Conservation (phyloP, 306 rosid genomes). For the Pyrus pyrifolia region DNA sequence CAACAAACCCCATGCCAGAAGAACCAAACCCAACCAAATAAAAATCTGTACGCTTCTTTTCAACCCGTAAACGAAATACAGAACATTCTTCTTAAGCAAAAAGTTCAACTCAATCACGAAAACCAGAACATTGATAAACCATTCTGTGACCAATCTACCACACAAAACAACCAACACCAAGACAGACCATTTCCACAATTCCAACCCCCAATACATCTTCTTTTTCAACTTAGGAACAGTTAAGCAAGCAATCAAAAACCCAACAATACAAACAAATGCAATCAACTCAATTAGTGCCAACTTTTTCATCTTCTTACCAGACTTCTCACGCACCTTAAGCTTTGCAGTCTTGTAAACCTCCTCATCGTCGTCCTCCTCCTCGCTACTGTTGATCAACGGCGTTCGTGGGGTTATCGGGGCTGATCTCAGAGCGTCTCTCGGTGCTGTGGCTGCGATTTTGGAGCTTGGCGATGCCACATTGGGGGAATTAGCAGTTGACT, state of each 20-base stretch:
- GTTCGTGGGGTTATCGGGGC: slow-evolving; percentile 41
- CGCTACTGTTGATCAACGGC: slow-evolving; percentile 38
- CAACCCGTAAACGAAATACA: slow-evolving; percentile 76
- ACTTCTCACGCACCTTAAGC: slow-evolving; percentile 36
- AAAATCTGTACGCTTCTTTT: slow-evolving; percentile 63
- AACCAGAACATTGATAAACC: slow-evolving; percentile 57
- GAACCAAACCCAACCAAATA: slow-evolving; percentile 64
- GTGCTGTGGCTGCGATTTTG: slow-evolving; percentile 10
- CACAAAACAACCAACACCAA: slow-evolving; percentile 51
- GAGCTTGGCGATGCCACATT: slow-evolving; percentile 29
- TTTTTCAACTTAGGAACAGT: slow-evolving; percentile 20
- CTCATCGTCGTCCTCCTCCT: slow-evolving; percentile 67
- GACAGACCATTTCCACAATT: slow-evolving; percentile 69
- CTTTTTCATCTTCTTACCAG: slow-evolving; percentile 34
- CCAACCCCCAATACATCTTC: slow-evolving; percentile 42
- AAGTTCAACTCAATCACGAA: slow-evolving; percentile 66
- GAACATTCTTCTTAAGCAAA: slow-evolving; percentile 63
- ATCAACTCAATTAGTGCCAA: slow-evolving; percentile 31
- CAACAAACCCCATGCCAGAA: slow-evolving; percentile 59
- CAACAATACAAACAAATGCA: slow-evolving; percentile 40
- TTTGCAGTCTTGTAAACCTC: slow-evolving; percentile 60
- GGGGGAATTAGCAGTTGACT: slow-evolving; percentile 15
- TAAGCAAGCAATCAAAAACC: slow-evolving; percentile 41
- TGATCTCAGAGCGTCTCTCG: slow-evolving; percentile 24
- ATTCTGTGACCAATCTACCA: slow-evolving; percentile 62